A percentile compares a stretch with the other conserved stretches of the same genome.
Evolutionary conservation across 768 basidiomycete genomes (phyloP).

Genomic region (Boletus rex-veris): DNA sequence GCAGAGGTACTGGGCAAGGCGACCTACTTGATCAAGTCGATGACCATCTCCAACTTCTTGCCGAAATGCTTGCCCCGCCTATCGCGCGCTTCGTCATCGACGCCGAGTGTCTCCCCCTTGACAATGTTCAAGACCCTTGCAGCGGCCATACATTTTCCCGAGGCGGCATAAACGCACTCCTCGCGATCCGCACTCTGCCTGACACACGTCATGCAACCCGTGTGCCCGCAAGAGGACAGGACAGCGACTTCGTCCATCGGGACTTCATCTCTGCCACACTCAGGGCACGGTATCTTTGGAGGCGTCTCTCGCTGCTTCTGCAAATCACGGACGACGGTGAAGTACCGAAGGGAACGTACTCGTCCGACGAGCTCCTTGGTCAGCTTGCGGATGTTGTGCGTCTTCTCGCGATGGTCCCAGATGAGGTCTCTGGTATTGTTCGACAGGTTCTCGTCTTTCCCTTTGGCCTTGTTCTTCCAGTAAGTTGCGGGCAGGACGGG

Average conservation of each 20-base stretch:
- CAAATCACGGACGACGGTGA: constrained; percentile 85
- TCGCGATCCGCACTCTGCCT: constrained; percentile 67
- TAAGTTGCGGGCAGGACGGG: constrained; percentile 29
- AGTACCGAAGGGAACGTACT: constrained; percentile 87
- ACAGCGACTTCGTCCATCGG: constrained; percentile 73
- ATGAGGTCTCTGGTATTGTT: constrained; percentile 57
- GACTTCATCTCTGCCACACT: constrained; percentile 53
- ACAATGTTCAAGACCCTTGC: constrained; percentile 83
- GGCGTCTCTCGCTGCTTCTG: constrained; percentile 70
- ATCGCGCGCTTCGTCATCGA: constrained; percentile 73
- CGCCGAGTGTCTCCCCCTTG: constrained; percentile 70
- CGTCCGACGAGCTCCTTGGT: constrained; percentile 89
- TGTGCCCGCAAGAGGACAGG: constrained; percentile 89
- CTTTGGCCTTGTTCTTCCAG: constrained; percentile 43
- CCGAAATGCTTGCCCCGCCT: constrained; percentile 76
- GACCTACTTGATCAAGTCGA: constrained; percentile 70
- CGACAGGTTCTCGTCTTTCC: constrained; percentile 53
- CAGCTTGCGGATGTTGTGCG: constrained; percentile 79
- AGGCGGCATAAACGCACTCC: constrained; percentile 73
- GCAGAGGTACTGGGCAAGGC: neutral
- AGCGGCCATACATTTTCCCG: constrained; percentile 71
- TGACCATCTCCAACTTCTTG: constrained; percentile 75
- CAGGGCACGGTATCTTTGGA: constrained; percentile 57
- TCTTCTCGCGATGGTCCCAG: constrained; percentile 84
- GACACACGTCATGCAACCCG: constrained; percentile 77